phyloP scores from a whole-genome alignment of 345 rosid species.

The Eucalyptus cladocalyx region DNA sequence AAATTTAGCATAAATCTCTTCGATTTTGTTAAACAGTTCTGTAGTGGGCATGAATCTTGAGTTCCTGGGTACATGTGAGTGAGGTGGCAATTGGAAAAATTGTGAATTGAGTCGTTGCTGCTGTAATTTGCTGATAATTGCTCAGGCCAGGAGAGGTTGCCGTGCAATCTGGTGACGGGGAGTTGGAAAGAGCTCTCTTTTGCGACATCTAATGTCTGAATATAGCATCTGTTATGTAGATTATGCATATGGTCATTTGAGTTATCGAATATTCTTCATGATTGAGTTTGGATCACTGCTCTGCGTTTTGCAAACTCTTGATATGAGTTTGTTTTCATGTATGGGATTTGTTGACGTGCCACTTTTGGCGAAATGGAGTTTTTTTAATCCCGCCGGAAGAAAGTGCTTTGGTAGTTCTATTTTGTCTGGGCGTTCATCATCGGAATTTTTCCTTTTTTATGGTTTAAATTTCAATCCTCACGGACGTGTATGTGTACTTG shows the following conservation, averaged over 20 bases:
- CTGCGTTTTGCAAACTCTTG: background rate
- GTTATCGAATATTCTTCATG: background rate
- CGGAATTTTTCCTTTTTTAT: constrained; percentile 5
- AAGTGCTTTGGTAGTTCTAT: background rate
- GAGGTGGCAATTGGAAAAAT: background rate
- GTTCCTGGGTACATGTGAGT: background rate
- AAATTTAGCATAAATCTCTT: background rate
- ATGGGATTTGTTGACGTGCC: background rate
- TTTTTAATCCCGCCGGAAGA: background rate
- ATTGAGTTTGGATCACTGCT: background rate
- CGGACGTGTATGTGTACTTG: background rate
- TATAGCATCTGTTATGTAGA: background rate
- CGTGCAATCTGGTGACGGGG: background rate
- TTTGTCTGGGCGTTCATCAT: background rate
- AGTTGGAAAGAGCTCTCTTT: background rate
- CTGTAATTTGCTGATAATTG: background rate
- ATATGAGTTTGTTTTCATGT: background rate
- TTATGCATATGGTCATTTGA: background rate
- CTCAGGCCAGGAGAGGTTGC: background rate
- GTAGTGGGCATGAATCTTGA: background rate
- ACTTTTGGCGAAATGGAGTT: background rate
- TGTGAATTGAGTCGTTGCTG: background rate
- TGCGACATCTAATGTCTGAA: background rate
- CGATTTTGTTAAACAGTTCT: background rate
- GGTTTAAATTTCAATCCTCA: background rate